Evolutionary conservation across 805 yeast species (phyloP).

Genomic region (Candida maltosa): DNA sequence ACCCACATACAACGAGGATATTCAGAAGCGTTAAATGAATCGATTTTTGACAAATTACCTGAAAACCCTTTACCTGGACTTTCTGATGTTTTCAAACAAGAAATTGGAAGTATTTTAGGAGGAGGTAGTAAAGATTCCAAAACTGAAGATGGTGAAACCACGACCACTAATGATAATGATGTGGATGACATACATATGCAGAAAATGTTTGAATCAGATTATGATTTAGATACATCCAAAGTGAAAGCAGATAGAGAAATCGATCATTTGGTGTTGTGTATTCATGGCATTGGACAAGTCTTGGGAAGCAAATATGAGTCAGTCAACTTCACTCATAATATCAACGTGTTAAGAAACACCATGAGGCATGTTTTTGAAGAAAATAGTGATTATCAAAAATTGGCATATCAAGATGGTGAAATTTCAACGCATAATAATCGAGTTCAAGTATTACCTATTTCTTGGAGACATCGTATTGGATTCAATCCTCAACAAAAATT

Average conservation of each 20-base stretch:
- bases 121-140: conserved; percentile 4
- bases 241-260: conserved; percentile 31
- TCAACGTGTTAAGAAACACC: conserved; percentile 60
- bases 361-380: conserved; percentile 49
- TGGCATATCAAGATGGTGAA: conserved; percentile 28
- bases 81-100: conserved; percentile 28
- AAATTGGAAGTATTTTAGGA: conserved; percentile 14
- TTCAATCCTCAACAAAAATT: conserved; percentile 49
- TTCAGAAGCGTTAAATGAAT: conserved; percentile 27
- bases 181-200: conserved; percentile 31
- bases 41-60: conserved; percentile 29
- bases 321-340: conserved; percentile 83
- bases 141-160: conserved; percentile 13
- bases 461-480: conserved; percentile 83
- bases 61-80: conserved; percentile 30
- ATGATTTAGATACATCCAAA: conserved; percentile 30
- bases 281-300: conserved; percentile 94
- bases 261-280: conserved; percentile 74
- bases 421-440: conserved; percentile 44
- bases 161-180: conserved; percentile 12
- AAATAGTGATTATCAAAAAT: conserved; percentile 34
- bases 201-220: conserved; percentile 48
- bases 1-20: conserved; percentile 51
- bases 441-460: conserved; percentile 82
- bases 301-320: conserved; percentile 75